Evolutionary conservation across 2,329 filamentous ascomycete genomes (phyloP).

Genomic region (Colletotrichum sansevieriae): DNA sequence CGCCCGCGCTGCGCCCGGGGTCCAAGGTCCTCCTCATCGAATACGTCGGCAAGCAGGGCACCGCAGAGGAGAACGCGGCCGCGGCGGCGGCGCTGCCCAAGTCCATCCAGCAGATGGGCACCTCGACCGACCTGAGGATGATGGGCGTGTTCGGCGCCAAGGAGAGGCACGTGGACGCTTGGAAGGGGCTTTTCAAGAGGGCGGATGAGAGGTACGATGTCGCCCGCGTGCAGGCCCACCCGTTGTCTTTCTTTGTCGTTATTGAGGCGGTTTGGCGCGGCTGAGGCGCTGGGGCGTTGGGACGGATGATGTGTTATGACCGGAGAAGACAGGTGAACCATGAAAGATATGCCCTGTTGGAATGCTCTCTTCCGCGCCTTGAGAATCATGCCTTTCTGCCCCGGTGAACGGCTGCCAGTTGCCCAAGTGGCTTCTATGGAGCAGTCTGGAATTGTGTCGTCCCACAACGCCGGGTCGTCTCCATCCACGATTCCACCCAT

Average conservation of each 20-base stretch:
- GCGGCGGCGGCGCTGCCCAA: constrained; percentile 48
- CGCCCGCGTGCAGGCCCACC: constrained; percentile 51
- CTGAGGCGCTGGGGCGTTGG: constrained; percentile 11
- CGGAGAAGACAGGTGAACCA: background rate
- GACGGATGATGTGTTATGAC: constrained; percentile 4
- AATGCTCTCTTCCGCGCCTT: too few species aligned
- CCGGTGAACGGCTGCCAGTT: too few species aligned
- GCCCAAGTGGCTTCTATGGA: too few species aligned
- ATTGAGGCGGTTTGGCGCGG: constrained; percentile 55
- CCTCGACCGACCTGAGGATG: constrained; percentile 62
- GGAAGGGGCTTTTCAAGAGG: constrained; percentile 58
- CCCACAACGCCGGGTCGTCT: background rate
- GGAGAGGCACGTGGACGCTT: constrained; percentile 61
- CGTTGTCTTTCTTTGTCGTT: constrained; percentile 52
- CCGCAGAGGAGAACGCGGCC: constrained; percentile 43
- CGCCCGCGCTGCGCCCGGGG: constrained; percentile 60
- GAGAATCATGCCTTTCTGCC: too few species aligned
- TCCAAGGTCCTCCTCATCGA: constrained; percentile 55
- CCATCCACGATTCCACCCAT: background rate
- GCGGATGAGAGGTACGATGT: constrained; percentile 62
- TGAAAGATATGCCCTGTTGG: background rate
- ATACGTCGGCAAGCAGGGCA: constrained; percentile 52
- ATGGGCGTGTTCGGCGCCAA: constrained; percentile 63
- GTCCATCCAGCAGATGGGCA: constrained; percentile 55
- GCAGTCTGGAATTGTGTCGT: background rate